Evolutionary conservation across 495 filamentous ascomycete genomes (phyloP), one percentile per base, ranked within the genome.

Genomic region (Venustampulla echinocandica): DNA sequence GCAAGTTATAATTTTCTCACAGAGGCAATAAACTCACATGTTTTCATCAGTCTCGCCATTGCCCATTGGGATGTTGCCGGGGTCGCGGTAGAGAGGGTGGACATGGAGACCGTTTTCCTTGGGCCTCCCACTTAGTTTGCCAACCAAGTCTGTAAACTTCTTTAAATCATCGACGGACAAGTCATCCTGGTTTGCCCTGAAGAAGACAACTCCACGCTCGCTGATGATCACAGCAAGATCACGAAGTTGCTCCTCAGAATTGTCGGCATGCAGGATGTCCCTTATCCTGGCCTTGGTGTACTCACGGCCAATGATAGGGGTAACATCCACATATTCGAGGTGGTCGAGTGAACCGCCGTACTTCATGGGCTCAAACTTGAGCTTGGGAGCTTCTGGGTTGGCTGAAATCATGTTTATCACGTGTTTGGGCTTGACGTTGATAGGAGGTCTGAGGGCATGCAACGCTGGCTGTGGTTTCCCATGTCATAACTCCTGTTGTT

Each of bases 291-390:
- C 75, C 15, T 69, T 69, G 14, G 70, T 69, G 52, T 76, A 88
- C 54, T 87, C 83, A 0, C 71, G 68, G 14, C 84, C 83, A 51
- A 87, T 84, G 42, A 80, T 61, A 4, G 82, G 81, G 1, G 82
- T 86, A 1, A 81, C 69, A 28, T 85, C 82, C 38, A 82, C 78
- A 2, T 67, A 73, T 35, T 81, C 66, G 44, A 73, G 79, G 27
- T 61, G 38, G 27, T 42, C 48, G 21, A 39, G 33, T 9, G 51
- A 57, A 23, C 42, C 49, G 17, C 34, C 32, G 18, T 30, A 54
- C 22, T 59, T 64, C 30, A 64, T 34, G 11, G 61, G 61, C 45
- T 59, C 51, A 19, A 47, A 49, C 10, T 39, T 49, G 15, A 64
- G 53, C 44, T 53, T 53, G 10, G 34, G 46, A 1, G 14, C 10